Evolutionary conservation across 2,329 filamentous ascomycete genomes (phyloP), one percentile per base, ranked within the genome.

Genomic region (Chalaropsis thielavioides): DNA sequence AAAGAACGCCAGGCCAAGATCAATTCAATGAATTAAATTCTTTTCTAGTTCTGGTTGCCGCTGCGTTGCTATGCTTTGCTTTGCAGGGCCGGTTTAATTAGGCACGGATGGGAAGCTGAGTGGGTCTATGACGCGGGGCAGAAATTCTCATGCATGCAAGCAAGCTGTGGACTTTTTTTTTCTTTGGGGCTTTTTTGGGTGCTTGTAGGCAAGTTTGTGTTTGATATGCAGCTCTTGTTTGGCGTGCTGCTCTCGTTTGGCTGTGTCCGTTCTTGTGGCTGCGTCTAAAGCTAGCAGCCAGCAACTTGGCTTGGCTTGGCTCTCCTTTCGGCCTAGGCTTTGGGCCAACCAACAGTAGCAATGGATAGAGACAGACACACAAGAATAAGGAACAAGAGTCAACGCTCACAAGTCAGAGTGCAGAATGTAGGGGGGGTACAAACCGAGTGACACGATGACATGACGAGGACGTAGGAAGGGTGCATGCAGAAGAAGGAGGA

Each of bases 71-170:
- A 51, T 51, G 46, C 22, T 51, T 24, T 51, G 35, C 22, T 15
- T 51, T 51, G 22, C 11, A 51, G 46, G 46, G 46, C 8, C 46
- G 46, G 35, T 38, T 58, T 35, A 58, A 58, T 58, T 58, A 27
- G 54, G 54, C 54, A 58, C 54, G 54, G 54, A 58, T 58, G 31
- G 54, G 31, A 58, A n/a, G 13, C 11, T 19, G 24, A 54, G 54
- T 58, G 54, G 54, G 19, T 38, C 54, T 58, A 58, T 58, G 54
- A 58, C 54, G 54, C 54, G 54, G 54, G 54, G 54, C 54, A 58
- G 15, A 58, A 58, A 58, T 58, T 58, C 54, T 58, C 54, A 58
- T 58, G 54, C 54, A 58, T 17, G 54, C 54, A 58, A 3, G 13
- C 31, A 58, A 58, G 27, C 27, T 58, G 54, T 58, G 54, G 54